Evolutionary conservation across 345 rosid species (phyloP).

Genomic region (Brassica carinata): DNA sequence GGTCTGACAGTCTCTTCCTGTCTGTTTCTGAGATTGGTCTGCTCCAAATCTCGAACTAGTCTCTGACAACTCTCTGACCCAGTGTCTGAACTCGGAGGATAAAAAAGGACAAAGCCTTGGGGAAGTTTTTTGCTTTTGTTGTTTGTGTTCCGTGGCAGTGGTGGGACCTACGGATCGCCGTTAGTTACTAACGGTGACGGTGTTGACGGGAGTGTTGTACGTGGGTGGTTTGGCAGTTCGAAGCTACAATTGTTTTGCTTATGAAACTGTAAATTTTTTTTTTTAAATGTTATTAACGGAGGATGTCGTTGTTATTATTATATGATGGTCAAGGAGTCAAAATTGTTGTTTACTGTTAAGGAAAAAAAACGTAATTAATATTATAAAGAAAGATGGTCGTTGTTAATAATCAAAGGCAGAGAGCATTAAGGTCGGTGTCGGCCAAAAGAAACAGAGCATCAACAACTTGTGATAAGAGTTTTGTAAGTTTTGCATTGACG

Average conservation of each 20-base stretch:
- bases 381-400: background rate
- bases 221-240: conserved; percentile 41
- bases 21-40: conserved; percentile 38
- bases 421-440: conserved; percentile 29
- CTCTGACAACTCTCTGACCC: conserved; percentile 19
- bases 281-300: background rate
- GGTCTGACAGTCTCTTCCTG: conserved; percentile 52
- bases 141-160: conserved; percentile 5
- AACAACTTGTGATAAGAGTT: conserved; percentile 12
- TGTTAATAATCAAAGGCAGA: conserved; percentile 27
- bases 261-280: conserved; percentile 39
- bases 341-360: conserved; percentile 20
- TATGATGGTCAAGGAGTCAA: conserved; percentile 35
- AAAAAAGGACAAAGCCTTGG: background rate
- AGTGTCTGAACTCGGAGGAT: conserved; percentile 24
- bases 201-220: conserved; percentile 9
- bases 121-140: background rate
- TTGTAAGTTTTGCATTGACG: conserved; percentile 20
- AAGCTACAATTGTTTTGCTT: conserved; percentile 39
- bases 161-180: conserved; percentile 21
- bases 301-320: conserved; percentile 14
- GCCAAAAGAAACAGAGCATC: conserved; percentile 3
- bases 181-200: conserved; percentile 29
- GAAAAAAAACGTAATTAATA: background rate
- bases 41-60: conserved; percentile 33